These are phyloP conservation scores for Solanum megistacrolobum DNA, from an alignment of 257 asterid species.

Conservation along the genomic window DNA sequence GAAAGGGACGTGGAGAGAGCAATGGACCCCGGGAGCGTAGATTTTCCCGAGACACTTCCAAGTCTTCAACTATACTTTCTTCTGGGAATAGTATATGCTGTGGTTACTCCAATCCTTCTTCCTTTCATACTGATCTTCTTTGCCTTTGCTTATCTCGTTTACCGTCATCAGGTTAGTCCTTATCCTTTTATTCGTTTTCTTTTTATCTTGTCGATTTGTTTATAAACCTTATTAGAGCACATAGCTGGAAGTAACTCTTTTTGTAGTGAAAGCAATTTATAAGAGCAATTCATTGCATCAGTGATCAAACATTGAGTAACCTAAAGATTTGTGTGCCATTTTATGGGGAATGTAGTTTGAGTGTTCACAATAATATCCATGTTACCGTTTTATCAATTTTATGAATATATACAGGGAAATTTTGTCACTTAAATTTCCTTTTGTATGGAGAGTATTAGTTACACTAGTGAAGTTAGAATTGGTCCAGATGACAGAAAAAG, in stretches of 20 bases:
- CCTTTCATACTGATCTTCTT: slow-evolving; percentile 89
- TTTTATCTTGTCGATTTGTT: neutral
- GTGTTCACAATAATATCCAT: neutral
- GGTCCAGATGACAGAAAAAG: neutral
- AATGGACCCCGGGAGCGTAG: slow-evolving; percentile 78
- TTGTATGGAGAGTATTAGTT: neutral
- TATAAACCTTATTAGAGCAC: neutral
- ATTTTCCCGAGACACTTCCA: slow-evolving; percentile 70
- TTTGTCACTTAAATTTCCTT: neutral
- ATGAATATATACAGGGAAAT: neutral
- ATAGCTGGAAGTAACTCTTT: neutral
- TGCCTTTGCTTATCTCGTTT: slow-evolving; percentile 80
- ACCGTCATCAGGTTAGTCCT: slow-evolving; percentile 84
- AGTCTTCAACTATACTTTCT: slow-evolving; percentile 85
- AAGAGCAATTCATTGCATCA: neutral
- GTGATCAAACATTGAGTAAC: neutral
- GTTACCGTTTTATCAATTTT: neutral
- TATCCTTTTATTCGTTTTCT: neutral
- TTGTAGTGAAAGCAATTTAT: neutral
- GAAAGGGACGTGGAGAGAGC: slow-evolving; percentile 83
- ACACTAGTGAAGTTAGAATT: neutral
- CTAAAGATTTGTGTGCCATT: neutral
- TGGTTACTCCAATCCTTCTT: slow-evolving; percentile 88
- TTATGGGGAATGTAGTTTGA: neutral
- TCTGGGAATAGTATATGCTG: slow-evolving; percentile 83